Percentiles rank a stretch among this genome's conserved stretches.
phyloP scores from a whole-genome alignment of 139 green algal species.

The Coccomyxa sp. region DNA sequence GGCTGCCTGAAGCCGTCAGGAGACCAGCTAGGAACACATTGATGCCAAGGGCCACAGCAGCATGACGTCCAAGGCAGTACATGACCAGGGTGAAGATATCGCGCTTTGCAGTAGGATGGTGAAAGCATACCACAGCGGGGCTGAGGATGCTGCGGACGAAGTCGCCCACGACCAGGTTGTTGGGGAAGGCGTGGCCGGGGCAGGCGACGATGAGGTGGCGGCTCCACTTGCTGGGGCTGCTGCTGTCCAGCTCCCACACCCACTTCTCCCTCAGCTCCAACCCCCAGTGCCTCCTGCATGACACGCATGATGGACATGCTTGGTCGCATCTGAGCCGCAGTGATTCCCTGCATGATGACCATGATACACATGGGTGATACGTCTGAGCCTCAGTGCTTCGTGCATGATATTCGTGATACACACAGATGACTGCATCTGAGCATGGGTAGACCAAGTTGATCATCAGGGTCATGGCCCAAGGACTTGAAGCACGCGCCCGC shows the following conservation, averaged over 20 bases:
- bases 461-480: neutral
- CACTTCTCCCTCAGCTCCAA: conserved; percentile 26
- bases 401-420: neutral
- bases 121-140: no score
- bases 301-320: neutral
- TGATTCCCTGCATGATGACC: neutral
- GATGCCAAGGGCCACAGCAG: no score
- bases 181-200: conserved; percentile 49
- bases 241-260: conserved; percentile 72
- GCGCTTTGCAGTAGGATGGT: no score
- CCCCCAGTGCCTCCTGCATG: conserved; percentile 8
- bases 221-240: conserved; percentile 69
- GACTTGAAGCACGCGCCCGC: no score
- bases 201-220: conserved; percentile 74
- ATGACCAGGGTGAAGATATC: no score
- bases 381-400: neutral
- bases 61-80: no score
- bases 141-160: conserved; percentile 35
- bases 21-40: no score
- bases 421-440: neutral
- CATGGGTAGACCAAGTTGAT: neutral
- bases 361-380: neutral
- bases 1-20: no score
- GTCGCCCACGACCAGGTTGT: conserved; percentile 47
- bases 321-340: neutral